Evolutionary conservation across 2,329 filamentous ascomycete species (phyloP).

Genomic region (Colletotrichum higginsianum): DNA sequence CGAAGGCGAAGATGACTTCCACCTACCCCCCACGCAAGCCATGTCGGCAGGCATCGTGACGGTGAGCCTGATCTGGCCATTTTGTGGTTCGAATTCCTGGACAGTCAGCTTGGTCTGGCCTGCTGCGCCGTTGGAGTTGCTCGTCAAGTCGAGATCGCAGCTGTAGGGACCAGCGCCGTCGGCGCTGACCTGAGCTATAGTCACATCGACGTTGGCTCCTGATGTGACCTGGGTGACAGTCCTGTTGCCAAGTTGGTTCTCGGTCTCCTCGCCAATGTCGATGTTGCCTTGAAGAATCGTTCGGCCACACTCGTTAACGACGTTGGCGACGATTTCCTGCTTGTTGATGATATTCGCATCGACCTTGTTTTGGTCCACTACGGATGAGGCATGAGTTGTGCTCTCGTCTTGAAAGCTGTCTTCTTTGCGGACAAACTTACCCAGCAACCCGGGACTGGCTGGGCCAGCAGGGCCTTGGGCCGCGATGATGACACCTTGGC

Average conservation of each 20-base stretch:
- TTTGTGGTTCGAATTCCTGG: conserved; percentile 69
- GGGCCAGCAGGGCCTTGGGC: conserved; percentile 62
- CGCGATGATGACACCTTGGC: conserved; percentile 63
- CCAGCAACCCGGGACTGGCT: conserved; percentile 63
- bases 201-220: conserved; percentile 62
- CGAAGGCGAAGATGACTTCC: background rate
- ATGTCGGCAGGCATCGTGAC: conserved; percentile 66
- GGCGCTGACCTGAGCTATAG: conserved; percentile 68
- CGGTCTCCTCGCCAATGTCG: conserved; percentile 70
- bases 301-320: conserved; percentile 73
- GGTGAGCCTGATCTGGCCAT: conserved; percentile 69
- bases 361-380: conserved; percentile 74
- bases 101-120: conserved; percentile 64
- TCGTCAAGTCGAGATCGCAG: conserved; percentile 67
- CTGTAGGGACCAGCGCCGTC: conserved; percentile 69
- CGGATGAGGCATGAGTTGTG: conserved; percentile 69
- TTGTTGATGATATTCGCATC: conserved; percentile 76
- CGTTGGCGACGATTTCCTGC: conserved; percentile 65
- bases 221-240: conserved; percentile 65
- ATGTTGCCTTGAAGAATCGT: conserved; percentile 74
- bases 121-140: conserved; percentile 61
- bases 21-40: conserved; percentile 64
- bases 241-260: conserved; percentile 62
- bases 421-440: conserved; percentile 46
- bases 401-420: conserved; percentile 60